A percentile compares a stretch with the other conserved stretches of the same genome.
Conservation (phyloP, 257 asterid genomes). For the Petunia axillaris region DNA sequence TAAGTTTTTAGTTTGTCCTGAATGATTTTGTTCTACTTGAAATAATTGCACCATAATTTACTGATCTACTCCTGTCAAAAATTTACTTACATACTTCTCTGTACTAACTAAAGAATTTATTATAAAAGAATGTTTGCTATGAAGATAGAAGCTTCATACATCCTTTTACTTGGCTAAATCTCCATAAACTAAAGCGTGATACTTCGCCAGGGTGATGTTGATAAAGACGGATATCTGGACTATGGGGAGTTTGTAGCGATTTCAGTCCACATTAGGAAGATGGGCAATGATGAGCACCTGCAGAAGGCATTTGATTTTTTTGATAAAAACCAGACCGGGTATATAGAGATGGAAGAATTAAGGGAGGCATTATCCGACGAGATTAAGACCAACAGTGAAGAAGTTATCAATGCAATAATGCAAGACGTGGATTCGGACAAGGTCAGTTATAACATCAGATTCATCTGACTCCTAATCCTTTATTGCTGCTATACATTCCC, state of each 20-base stretch:
- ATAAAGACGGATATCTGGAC: constrained; percentile 81
- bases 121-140: neutral
- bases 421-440: constrained; percentile 91
- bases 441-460: constrained; percentile 42
- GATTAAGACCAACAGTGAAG: constrained; percentile 64
- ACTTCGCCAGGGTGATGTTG: constrained; percentile 69
- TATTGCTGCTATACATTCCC: too few species aligned
- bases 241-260: constrained; percentile 87
- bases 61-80: neutral
- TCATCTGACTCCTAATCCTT: neutral
- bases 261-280: constrained; percentile 71
- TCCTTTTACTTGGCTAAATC: neutral
- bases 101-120: neutral
- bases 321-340: constrained; percentile 67
- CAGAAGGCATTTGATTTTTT: constrained; percentile 78
- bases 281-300: constrained; percentile 79
- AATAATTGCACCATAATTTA: neutral
- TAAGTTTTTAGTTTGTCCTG: constrained; percentile 37
- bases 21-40: neutral
- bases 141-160: neutral
- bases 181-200: neutral
- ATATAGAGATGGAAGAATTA: constrained; percentile 84
- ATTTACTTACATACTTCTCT: neutral
- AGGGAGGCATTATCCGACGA: constrained; percentile 70
- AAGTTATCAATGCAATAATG: constrained; percentile 73